A percentile compares a stretch with the other conserved stretches of the same genome.
phyloP scores from a whole-genome alignment of 2,329 filamentous ascomycete species.

The Aspergillus aculeatinus region DNA sequence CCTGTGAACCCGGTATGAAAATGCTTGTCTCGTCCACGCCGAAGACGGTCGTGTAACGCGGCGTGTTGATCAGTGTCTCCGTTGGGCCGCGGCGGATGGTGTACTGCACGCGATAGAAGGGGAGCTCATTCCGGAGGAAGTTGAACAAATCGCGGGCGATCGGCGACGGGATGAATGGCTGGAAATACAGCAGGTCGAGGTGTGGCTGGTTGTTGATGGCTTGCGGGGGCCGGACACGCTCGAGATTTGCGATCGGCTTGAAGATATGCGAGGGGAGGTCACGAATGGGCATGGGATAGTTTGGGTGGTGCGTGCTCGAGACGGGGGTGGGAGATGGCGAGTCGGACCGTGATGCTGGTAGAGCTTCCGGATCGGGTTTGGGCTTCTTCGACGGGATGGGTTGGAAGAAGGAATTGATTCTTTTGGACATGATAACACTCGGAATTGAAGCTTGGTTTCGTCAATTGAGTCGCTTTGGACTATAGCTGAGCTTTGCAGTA shows the following conservation, averaged over 20 bases:
- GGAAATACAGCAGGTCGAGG: conserved; percentile 72
- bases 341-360: not conserved
- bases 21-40: conserved; percentile 63
- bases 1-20: conserved; percentile 44
- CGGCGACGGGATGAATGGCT: conserved; percentile 65
- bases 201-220: conserved; percentile 68
- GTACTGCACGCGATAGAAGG: conserved; percentile 75
- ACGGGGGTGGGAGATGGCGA: not conserved
- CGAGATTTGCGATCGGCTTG: conserved; percentile 20
- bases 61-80: conserved; percentile 62
- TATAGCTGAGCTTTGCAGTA: not conserved
- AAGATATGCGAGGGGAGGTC: conserved; percentile 47
- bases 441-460: not conserved
- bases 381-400: conserved; percentile 44
- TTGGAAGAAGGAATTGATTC: conserved; percentile 70
- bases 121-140: conserved; percentile 68
- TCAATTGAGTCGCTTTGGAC: not conserved
- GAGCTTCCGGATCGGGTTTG: conserved; percentile 2
- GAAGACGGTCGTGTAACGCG: conserved; percentile 62
- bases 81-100: conserved; percentile 65
- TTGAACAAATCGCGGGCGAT: conserved; percentile 63
- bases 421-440: conserved; percentile 45
- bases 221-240: conserved; percentile 42
- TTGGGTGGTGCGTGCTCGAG: conserved; percentile 44
- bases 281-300: conserved; percentile 55